Conservation (phyloP, 139 green algal species). For the Chlamydomonas applanata region DNA sequence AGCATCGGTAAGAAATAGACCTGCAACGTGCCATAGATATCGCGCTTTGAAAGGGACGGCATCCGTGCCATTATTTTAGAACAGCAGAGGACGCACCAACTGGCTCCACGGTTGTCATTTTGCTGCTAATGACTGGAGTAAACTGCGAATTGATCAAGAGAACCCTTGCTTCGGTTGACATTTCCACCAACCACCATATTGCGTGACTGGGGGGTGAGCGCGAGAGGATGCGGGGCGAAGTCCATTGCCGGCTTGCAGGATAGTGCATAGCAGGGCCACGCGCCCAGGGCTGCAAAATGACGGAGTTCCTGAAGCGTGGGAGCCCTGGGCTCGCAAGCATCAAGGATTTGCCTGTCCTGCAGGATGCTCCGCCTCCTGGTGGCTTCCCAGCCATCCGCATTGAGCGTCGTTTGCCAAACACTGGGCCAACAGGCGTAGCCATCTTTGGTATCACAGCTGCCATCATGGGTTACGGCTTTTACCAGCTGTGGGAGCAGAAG, state of each 20-base stretch:
- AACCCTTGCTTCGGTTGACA: no score
- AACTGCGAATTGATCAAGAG: no score
- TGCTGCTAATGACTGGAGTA: no score
- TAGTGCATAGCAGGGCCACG: no score
- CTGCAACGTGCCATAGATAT: no score
- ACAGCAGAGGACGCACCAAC: no score
- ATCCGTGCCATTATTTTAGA: no score
- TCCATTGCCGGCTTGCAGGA: neutral
- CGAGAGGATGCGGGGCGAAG: no score
- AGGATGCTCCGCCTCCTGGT: constrained; percentile 87
- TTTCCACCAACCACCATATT: no score
- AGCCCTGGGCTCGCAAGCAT: constrained; percentile 80
- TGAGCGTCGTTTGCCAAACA: constrained; percentile 79
- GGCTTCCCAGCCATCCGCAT: constrained; percentile 89
- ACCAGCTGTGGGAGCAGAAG: constrained; percentile 41
- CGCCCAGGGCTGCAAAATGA: constrained; percentile 66
- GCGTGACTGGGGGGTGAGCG: neutral
- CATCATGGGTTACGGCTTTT: constrained; percentile 90
- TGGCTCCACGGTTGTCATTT: no score
- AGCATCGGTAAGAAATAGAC: neutral
- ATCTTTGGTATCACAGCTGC: constrained; percentile 76
- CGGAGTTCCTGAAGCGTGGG: constrained; percentile 75
- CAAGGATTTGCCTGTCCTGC: constrained; percentile 85
- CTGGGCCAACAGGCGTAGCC: constrained; percentile 79
- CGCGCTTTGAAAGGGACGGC: no score